These are phyloP conservation scores for Moesziomyces sp. DNA, from an alignment of 1,284 basidiomycete genomes.

Conservation along the genomic window DNA sequence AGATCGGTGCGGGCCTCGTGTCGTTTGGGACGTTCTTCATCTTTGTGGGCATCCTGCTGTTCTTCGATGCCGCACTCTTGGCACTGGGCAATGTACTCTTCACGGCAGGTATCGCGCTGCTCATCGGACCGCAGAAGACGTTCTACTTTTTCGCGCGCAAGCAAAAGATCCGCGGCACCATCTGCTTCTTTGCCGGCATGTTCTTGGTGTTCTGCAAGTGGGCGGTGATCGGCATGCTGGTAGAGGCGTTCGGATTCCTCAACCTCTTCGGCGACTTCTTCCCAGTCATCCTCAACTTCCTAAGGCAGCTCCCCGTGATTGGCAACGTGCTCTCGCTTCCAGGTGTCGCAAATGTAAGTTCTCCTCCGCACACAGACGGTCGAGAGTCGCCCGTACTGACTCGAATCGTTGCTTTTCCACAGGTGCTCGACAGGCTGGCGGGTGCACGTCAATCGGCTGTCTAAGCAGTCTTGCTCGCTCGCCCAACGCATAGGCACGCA, in stretches of 20 bases:
- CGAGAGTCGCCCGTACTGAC: neutral
- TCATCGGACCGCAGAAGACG: constrained; percentile 76
- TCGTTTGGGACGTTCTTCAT: constrained; percentile 98
- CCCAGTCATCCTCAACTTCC: constrained; percentile 95
- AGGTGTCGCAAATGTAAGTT: constrained; percentile 67
- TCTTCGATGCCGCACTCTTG: constrained; percentile 96
- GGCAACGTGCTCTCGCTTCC: constrained; percentile 88
- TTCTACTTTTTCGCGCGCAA: constrained; percentile 97
- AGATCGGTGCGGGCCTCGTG: constrained; percentile 82
- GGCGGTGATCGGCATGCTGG: constrained; percentile 89
- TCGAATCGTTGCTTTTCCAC: neutral
- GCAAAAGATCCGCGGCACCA: constrained; percentile 91
- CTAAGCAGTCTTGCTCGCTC: constrained; percentile 20
- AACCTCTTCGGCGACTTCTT: constrained; percentile 99
- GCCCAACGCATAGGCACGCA: too few relatives aligned
- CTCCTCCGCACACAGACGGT: too few relatives aligned
- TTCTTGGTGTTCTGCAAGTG: constrained; percentile 82
- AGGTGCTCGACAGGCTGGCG: constrained; percentile 69
- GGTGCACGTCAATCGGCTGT: constrained; percentile 69
- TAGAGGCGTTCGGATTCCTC: constrained; percentile 86
- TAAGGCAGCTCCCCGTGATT: constrained; percentile 92
- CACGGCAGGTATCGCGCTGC: constrained; percentile 64
- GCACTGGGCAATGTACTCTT: constrained; percentile 83
- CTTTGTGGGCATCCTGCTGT: constrained; percentile 91
- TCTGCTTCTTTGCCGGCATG: constrained; percentile 68